These are phyloP conservation scores for Mycena rebaudengoi DNA, from an alignment of 768 basidiomycete genomes.

Conservation along the genomic window DNA sequence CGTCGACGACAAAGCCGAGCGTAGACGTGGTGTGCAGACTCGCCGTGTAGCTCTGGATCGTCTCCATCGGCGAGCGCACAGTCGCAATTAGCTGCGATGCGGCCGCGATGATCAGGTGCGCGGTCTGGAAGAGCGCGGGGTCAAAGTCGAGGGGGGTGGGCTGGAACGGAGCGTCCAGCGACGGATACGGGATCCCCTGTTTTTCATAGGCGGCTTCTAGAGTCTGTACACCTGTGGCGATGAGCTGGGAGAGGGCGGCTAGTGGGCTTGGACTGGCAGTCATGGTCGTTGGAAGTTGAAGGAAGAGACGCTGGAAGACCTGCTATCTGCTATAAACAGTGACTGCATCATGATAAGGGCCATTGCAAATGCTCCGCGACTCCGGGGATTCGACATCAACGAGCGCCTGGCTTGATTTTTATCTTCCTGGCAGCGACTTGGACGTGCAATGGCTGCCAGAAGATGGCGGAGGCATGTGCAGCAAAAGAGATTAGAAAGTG, in stretches of 20 bases:
- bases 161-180: conserved; percentile 34
- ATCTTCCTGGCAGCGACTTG: no score
- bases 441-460: no score
- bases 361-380: no score
- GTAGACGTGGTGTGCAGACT: conserved; percentile 33
- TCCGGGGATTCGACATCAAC: no score
- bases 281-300: conserved; percentile 5
- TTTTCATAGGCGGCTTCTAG: conserved; percentile 34
- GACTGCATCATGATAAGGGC: no score
- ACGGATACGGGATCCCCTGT: conserved; percentile 31
- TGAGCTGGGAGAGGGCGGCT: conserved; percentile 29
- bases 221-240: conserved; percentile 29
- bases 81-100: conserved; percentile 39
- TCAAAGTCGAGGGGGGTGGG: conserved; percentile 33
- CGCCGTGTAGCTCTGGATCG: conserved; percentile 20
- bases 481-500: no score
- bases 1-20: conserved; percentile 40
- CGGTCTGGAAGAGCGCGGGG: conserved; percentile 29
- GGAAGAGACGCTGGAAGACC: no score
- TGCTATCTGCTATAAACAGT: no score
- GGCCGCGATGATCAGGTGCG: conserved; percentile 36
- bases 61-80: conserved; percentile 27
- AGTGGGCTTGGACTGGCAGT: conserved; percentile 10
- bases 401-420: no score
- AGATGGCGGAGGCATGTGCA: no score